phyloP scores from a whole-genome alignment of 2,329 filamentous ascomycete genomes.

The Botrytis fabae region DNA sequence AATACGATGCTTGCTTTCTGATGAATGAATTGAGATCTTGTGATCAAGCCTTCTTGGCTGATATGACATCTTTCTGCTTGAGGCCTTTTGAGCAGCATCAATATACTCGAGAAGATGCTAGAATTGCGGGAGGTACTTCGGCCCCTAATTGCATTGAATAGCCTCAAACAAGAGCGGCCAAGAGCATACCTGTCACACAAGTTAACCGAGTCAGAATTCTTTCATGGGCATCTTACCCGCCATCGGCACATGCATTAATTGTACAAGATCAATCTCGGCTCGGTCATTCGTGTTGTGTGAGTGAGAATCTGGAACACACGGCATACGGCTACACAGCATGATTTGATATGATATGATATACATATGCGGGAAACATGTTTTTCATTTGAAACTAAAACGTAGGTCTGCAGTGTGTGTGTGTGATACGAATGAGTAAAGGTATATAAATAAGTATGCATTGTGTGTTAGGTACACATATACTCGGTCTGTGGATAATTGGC shows the following conservation, averaged over 20 bases:
- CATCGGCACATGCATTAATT: neutral
- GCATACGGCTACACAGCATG: neutral
- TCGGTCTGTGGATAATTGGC: neutral
- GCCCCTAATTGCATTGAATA: neutral
- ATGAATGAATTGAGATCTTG: neutral
- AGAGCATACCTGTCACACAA: neutral
- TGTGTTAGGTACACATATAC: neutral
- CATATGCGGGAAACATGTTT: neutral
- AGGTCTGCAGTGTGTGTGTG: neutral
- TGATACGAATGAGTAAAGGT: neutral
- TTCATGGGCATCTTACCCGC: neutral
- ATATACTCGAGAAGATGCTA: neutral
- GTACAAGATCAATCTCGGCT: neutral
- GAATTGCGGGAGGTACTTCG: neutral
- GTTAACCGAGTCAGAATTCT: neutral
- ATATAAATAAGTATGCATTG: neutral
- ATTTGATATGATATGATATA: neutral
- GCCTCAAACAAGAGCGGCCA: neutral
- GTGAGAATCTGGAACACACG: neutral
- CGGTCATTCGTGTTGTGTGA: neutral
- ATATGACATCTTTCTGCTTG: neutral
- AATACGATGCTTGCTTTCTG: constrained; percentile 19
- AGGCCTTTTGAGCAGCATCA: neutral
- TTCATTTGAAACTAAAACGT: neutral
- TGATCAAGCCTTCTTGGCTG: neutral